Base-by-base conservation (phyloP, 345 rosid genomes). In the Noccaea bulbosa region DNA sequence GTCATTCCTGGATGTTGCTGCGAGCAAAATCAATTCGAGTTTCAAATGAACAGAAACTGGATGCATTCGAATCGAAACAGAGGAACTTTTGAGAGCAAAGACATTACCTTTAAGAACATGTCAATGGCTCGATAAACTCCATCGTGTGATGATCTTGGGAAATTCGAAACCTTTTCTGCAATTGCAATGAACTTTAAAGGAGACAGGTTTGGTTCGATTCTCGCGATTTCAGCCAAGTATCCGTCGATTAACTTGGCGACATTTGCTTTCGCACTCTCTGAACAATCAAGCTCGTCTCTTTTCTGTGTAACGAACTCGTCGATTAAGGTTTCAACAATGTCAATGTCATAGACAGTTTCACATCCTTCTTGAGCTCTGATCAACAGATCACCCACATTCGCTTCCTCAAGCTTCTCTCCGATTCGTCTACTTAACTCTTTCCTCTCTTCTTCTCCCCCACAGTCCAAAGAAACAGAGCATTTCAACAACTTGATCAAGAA, bases 51-150 rank as follows among this genome's bases (percentile, higher is more conserved):
- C 6, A 49, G 0, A 47, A 58, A 47, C 4, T 35, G 0, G 8
- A n/a, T 5, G 39, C 30, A 20, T 38, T 38, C 27, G 71, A 15
- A 15, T 34, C 11, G 5, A 14, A 5, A 50, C 37, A 20, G 22
- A 3, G n/a, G 14, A 62, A 24, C 11, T 24, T 34, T 6, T 10
- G 35, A 49, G 37, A 16, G 44, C 3, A 33, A 20, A 41, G 38
- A 24, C 0, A 1, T 14, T 44, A 88, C 95, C 95, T 88, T 88
- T 34, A 88, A 79, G 69, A 81, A 85, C 88, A 85, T 85, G 80
- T 88, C 95, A 44, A 88, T 76, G 67, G 90, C 95, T 2, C 88
- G 87, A 71, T 88, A 88, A 66, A 88, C 40, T 59, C 92, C 87
- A 57, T 87, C 92, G 50, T 88, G 90, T 27, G 84, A 83, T 10